A percentile compares a stretch with the other conserved stretches of the same genome.
Conservation (phyloP, 768 basidiomycete species). For the Clavulina sp. region DNA sequence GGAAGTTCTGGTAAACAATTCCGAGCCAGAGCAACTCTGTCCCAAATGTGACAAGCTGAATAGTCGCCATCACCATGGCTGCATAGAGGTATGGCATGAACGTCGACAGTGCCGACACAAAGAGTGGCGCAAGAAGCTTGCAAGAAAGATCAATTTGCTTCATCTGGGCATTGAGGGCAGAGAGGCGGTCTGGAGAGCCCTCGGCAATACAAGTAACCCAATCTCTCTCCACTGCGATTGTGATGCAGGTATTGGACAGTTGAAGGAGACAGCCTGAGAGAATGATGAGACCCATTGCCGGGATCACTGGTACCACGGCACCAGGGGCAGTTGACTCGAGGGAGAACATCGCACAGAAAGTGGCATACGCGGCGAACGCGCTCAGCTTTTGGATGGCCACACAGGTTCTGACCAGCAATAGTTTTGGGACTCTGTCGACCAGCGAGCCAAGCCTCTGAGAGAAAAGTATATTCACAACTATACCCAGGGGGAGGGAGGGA, state of each 20-base stretch:
- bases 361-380: slow-evolving; percentile 19
- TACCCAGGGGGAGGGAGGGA: no score
- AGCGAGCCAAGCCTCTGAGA: slow-evolving; percentile 26
- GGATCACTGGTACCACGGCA: slow-evolving; percentile 15
- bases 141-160: slow-evolving; percentile 28
- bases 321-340: background rate
- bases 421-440: slow-evolving; percentile 24
- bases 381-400: slow-evolving; percentile 26
- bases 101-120: slow-evolving; percentile 30
- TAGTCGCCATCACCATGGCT: background rate
- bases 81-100: slow-evolving; percentile 17
- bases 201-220: slow-evolving; percentile 31
- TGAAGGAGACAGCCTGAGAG: slow-evolving; percentile 22
- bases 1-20: slow-evolving; percentile 24
- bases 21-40: slow-evolving; percentile 17
- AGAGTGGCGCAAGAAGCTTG: slow-evolving; percentile 33
- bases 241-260: slow-evolving; percentile 25
- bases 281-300: slow-evolving; percentile 22
- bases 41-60: background rate
- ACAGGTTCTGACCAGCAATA: slow-evolving; percentile 23
- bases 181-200: slow-evolving; percentile 20
- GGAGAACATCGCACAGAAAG: slow-evolving; percentile 19
- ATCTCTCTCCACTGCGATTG: slow-evolving; percentile 32
- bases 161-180: slow-evolving; percentile 28
- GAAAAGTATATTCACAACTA: slow-evolving; percentile 22